Evolutionary conservation across 2,329 filamentous ascomycete genomes (phyloP), one percentile per base, ranked within the genome.

Genomic region (Coccinonectria pachysandricola): DNA sequence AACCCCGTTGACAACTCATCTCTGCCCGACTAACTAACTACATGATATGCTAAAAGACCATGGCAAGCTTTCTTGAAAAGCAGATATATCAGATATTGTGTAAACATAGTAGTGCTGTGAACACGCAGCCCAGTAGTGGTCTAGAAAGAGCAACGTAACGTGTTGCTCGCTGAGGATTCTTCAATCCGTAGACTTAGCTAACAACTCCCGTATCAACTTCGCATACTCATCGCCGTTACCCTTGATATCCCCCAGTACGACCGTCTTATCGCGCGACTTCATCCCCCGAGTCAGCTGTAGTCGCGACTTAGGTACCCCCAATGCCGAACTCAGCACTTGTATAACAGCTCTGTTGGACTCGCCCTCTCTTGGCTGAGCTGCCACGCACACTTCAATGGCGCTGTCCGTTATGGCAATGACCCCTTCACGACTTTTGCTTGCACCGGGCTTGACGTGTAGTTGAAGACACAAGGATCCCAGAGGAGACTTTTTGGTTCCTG

Each of bases 341-440:
- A 73, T 54, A 3, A 81, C 72, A 4, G 78, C 77, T 45, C 68
- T 69, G 46, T 84, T 84, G 5, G 79, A 71, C 45, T 80, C 74
- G 9, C 77, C 76, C 9, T 82, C 74, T 34, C 66, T 64, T 8
- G 79, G 64, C 36, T 68, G 74, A 0, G 75, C 77, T 1, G 76
- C 56, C 3, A 83, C 77, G 24, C 74, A 78, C 2, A 85, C 49
- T 33, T 79, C 68, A 23, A 84, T 64, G 3, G 56, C 56, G 6
- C 70, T 62, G 13, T 72, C 62, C 0, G 65, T 64, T 4, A 84
- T 52, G 1, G 61, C 59, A 3, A 57, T 46, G 22, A 84, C 60
- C 9, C 78, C 78, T 40, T 80, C 68, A 17, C 75, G 67, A 13
- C 60, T 60, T 15, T 68, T 71, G 46, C 62, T 73, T 8, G 71